phyloP scores from a whole-genome alignment of 2,329 filamentous ascomycete genomes.

The Ceratocystis diversiconidia region DNA sequence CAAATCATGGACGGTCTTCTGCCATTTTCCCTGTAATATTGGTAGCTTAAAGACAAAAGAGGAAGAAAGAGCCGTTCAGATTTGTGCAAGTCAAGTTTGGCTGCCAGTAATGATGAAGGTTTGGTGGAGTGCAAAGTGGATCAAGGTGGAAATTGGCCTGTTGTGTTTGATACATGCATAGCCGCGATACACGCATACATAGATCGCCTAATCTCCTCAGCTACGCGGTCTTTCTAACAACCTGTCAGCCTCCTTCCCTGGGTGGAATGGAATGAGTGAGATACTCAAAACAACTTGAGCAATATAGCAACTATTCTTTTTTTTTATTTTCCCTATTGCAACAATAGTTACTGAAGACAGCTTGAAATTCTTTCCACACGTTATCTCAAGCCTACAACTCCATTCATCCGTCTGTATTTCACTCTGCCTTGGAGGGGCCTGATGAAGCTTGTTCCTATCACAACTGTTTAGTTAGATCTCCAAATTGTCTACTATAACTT shows the following conservation, averaged over 20 bases:
- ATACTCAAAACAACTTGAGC: neutral
- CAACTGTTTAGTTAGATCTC: neutral
- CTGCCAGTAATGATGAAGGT: neutral
- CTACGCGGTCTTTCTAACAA: neutral
- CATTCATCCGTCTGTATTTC: neutral
- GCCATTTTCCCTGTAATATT: neutral
- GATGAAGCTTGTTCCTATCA: neutral
- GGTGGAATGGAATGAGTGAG: neutral
- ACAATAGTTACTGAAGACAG: too few species aligned
- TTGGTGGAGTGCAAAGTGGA: constrained; percentile 7
- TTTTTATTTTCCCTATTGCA: neutral
- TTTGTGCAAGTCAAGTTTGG: neutral
- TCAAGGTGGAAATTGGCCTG: neutral
- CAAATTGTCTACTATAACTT: neutral
- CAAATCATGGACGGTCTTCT: neutral
- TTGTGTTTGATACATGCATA: neutral
- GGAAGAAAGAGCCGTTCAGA: neutral
- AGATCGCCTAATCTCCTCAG: constrained; percentile 1
- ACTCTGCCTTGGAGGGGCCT: neutral
- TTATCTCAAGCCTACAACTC: too few species aligned
- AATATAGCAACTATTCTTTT: neutral
- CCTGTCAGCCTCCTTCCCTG: constrained; percentile 1
- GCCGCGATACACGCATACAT: neutral
- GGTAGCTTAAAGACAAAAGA: neutral
- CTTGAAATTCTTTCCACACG: too few species aligned